Base-by-base conservation (phyloP, 805 yeast genomes). In the Candida awuae region DNA sequence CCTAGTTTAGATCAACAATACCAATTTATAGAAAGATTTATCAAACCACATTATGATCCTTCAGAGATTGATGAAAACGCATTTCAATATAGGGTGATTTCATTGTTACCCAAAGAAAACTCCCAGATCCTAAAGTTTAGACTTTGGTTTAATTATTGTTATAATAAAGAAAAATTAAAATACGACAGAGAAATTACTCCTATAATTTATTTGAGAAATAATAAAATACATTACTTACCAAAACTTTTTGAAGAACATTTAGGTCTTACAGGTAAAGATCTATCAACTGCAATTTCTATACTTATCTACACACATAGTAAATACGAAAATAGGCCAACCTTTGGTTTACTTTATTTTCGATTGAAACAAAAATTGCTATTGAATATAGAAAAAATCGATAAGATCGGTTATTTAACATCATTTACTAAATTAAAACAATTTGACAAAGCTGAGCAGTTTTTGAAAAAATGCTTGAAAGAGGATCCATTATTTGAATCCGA, bases 281-380 rank as follows among this genome's bases (percentile, higher is more conserved):
- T 41, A 1, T 38, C 52, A 1, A 30, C 22, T 1, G 37, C 49
- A 6, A 21, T 54, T 10, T 48, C 55, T 29, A n/a, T 42, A 14
- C 21, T 55, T 32, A 48, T 52, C 1, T 51, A 43, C 32, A 38
- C 48, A 4, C 47, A 45, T 26, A 37, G 55, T 12, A 45, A 45
- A 32, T 54, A 54, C 49, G 58, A 56, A 9, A 46, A 38, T 18
- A 47, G 41, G 6, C 32, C 44, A 8, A 39, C 37, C 19, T 50
- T 43, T 2, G 37, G 39, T 1, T 37, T 40, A 17, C 37, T 34
- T 6, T 36, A 48, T n/a, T 43, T 34, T 26, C 22, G 37, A 3
- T 18, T 40, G 19, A 54, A 55, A 20, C 25, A 21, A 6, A 28
- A 38, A 10, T 8, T 42, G 2, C 33, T 26, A 1, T 32, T 53